A percentile compares a stretch with the other conserved stretches of the same genome.
Evolutionary conservation across 805 yeast species (phyloP).

Genomic region (Blastobotrys parvus): DNA sequence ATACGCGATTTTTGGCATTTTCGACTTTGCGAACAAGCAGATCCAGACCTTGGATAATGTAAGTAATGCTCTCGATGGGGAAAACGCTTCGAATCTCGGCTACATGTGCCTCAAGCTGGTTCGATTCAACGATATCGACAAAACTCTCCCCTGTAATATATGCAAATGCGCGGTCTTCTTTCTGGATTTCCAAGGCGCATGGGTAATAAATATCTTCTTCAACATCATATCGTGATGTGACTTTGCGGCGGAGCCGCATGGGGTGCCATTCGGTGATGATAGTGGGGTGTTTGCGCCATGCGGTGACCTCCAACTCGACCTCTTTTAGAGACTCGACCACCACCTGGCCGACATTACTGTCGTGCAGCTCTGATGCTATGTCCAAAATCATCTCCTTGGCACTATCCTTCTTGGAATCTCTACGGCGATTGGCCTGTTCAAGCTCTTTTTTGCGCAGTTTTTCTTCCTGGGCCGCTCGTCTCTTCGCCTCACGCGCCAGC

Average conservation of each 20-base stretch:
- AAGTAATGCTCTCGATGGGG: conserved; percentile 7
- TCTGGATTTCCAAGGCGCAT: conserved; percentile 4
- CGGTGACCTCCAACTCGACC: background rate
- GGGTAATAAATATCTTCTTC: conserved; percentile 17
- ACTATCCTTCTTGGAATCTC: background rate
- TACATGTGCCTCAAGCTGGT: conserved; percentile 1
- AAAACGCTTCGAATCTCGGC: background rate
- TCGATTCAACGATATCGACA: background rate
- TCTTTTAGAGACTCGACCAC: background rate
- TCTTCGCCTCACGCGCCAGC: background rate
- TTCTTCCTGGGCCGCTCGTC: background rate
- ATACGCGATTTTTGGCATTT: conserved; percentile 6
- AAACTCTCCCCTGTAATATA: background rate
- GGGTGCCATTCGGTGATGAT: background rate
- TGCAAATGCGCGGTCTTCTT: conserved; percentile 6
- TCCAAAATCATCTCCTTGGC: conserved; percentile 12
- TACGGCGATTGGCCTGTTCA: conserved; percentile 2
- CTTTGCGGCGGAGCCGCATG: conserved; percentile 5
- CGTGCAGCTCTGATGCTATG: background rate
- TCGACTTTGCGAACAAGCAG: conserved; percentile 4
- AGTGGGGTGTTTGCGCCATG: conserved; percentile 5
- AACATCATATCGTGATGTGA: conserved; percentile 11
- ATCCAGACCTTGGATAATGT: conserved; percentile 13
- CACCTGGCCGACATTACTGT: background rate
- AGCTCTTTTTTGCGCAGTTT: conserved; percentile 2